A percentile compares a stretch with the other conserved stretches of the same genome.
Conservation (phyloP, 371 early-diverging fungal genomes). For the Lichtheimia ramosa region DNA sequence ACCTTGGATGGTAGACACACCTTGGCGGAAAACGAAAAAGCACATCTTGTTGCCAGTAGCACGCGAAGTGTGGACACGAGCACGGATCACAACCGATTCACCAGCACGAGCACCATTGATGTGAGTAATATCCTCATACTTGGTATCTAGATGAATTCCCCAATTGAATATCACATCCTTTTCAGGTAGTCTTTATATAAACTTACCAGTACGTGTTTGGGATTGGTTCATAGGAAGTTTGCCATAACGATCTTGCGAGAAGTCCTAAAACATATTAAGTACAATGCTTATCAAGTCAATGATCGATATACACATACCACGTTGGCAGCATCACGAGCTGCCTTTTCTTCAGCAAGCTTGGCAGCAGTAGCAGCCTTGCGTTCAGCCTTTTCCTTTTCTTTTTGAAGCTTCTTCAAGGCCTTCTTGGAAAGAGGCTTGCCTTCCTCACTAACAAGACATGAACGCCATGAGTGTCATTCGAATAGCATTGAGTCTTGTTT, state of each 20-base stretch:
- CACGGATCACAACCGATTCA: constrained; percentile 80
- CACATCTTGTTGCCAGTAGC: constrained; percentile 88
- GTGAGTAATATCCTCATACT: constrained; percentile 53
- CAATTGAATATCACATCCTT: background rate
- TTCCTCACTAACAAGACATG: constrained; percentile 56
- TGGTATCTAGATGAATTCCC: constrained; percentile 27
- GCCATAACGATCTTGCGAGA: constrained; percentile 85
- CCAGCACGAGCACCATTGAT: constrained; percentile 69
- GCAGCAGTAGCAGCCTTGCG: constrained; percentile 80
- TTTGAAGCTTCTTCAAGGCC: constrained; percentile 91
- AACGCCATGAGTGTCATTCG: background rate
- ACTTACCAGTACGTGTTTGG: constrained; percentile 63
- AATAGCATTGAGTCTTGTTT: background rate
- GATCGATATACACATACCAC: too few species aligned
- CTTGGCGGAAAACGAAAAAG: constrained; percentile 92
- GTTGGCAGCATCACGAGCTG: constrained; percentile 73
- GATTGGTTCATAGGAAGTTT: constrained; percentile 88
- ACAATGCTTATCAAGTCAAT: too few species aligned
- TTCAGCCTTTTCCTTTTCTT: constrained; percentile 86
- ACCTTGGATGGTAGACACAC: constrained; percentile 87
- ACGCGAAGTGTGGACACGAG: constrained; percentile 89
- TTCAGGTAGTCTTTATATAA: background rate
- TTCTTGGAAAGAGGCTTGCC: constrained; percentile 92
- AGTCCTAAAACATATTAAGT: constrained; percentile 64
- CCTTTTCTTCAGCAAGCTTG: constrained; percentile 83